These are phyloP conservation scores for Dissophora ornata DNA, from an alignment of 192 early-diverging fungal genomes.

Conservation along the genomic window DNA sequence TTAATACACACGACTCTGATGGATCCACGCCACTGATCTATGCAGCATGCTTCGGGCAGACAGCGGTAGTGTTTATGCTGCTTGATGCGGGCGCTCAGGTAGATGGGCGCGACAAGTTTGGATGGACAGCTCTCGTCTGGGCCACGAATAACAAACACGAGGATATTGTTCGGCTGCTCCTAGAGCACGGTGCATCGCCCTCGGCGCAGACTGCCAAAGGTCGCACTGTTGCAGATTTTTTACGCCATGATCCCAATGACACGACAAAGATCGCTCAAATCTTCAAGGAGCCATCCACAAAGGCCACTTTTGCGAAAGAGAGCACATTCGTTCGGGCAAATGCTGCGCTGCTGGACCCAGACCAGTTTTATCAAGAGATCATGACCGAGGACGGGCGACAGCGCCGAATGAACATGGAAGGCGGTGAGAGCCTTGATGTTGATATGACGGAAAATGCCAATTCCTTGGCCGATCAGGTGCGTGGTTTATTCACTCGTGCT, in stretches of 20 bases:
- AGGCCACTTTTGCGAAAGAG: background rate
- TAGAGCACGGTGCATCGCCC: constrained; percentile 82
- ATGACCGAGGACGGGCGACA: constrained; percentile 28
- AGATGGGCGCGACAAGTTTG: constrained; percentile 81
- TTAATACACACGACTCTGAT: constrained; percentile 86
- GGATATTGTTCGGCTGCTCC: constrained; percentile 74
- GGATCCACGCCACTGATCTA: constrained; percentile 90
- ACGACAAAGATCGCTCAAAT: constrained; percentile 62
- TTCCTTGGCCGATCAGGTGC: constrained; percentile 25
- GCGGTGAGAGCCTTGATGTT: background rate
- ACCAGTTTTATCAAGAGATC: constrained; percentile 14
- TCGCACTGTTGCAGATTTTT: constrained; percentile 78
- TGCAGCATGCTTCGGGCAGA: constrained; percentile 88
- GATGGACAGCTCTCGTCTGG: constrained; percentile 96
- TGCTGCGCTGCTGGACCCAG: background rate
- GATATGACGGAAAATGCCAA: background rate
- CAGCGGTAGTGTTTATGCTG: constrained; percentile 72
- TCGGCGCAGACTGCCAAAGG: constrained; percentile 73
- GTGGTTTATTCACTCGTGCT: background rate
- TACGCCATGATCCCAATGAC: constrained; percentile 58
- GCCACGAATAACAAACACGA: constrained; percentile 85
- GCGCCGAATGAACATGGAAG: constrained; percentile 15
- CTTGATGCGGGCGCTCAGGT: constrained; percentile 79
- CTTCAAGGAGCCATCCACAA: constrained; percentile 43
- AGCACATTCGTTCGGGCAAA: background rate